A percentile compares a stretch with the other conserved stretches of the same genome.
Conservation (phyloP, 192 early-diverging fungal genomes). For the Entophlyctis helioformis region DNA sequence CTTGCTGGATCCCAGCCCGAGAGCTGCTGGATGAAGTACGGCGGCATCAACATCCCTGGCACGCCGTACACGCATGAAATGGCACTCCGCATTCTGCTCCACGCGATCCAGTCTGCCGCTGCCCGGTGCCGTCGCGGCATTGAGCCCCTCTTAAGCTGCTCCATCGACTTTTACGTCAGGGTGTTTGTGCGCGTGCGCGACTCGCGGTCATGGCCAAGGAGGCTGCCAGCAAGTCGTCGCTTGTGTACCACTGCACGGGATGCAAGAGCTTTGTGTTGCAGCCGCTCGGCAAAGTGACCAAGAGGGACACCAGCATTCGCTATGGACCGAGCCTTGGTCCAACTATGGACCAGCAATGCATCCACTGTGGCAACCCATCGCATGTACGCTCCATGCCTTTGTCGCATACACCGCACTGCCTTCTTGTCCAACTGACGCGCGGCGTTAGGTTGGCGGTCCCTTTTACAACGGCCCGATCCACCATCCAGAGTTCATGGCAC, state of each 20-base stretch:
- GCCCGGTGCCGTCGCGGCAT: slow-evolving; percentile 74
- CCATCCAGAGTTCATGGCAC: slow-evolving; percentile 65
- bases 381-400: slow-evolving; percentile 41
- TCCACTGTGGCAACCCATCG: slow-evolving; percentile 55
- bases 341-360: slow-evolving; percentile 48
- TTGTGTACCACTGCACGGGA: slow-evolving; percentile 76
- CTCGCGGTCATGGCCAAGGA: slow-evolving; percentile 63
- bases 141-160: slow-evolving; percentile 77
- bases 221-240: slow-evolving; percentile 63
- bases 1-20: slow-evolving; percentile 82
- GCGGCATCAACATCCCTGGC: slow-evolving; percentile 74
- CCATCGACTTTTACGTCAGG: slow-evolving; percentile 97
- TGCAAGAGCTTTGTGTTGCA: slow-evolving; percentile 68
- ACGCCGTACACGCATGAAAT: slow-evolving; percentile 90
- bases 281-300: slow-evolving; percentile 54
- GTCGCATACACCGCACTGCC: too few species aligned
- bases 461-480: slow-evolving; percentile 81
- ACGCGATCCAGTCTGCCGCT: slow-evolving; percentile 72
- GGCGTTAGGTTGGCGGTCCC: too few species aligned
- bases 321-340: slow-evolving; percentile 56
- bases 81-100: slow-evolving; percentile 77
- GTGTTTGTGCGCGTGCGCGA: slow-evolving; percentile 86
- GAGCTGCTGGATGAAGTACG: slow-evolving; percentile 88
- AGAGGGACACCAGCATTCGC: slow-evolving; percentile 39
- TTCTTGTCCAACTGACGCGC: too few species aligned